Evolutionary conservation across 305 asterid species (phyloP).

Genomic region (Fraxinus latifolia): DNA sequence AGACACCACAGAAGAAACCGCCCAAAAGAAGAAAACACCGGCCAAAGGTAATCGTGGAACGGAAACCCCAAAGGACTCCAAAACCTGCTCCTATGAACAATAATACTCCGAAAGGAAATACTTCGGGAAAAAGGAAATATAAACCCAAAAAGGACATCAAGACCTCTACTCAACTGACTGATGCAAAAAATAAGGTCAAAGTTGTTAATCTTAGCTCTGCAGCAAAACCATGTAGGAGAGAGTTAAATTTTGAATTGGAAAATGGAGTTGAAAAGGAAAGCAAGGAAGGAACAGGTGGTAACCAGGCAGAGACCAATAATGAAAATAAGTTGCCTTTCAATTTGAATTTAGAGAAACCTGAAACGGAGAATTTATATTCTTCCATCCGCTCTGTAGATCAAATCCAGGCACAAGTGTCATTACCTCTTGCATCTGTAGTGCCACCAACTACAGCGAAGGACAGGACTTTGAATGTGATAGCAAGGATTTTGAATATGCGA

Average conservation of each 20-base stretch:
- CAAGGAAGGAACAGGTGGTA: constrained; percentile 26
- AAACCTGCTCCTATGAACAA: constrained; percentile 39
- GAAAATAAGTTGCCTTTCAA: constrained; percentile 34
- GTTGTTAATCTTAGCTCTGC: constrained; percentile 34
- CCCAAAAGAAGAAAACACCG: constrained; percentile 77
- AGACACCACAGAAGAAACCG: constrained; percentile 63
- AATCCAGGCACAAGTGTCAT: constrained; percentile 30
- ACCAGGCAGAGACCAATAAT: constrained; percentile 34
- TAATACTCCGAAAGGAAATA: constrained; percentile 35
- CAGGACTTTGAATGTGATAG: constrained; percentile 53
- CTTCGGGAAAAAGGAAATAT: constrained; percentile 57
- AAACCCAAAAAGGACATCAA: constrained; percentile 40
- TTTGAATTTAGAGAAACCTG: constrained; percentile 41
- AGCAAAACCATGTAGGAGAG: constrained; percentile 53
- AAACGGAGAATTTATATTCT: constrained; percentile 17
- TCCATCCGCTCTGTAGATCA: constrained; percentile 22
- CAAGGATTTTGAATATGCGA: constrained; percentile 45
- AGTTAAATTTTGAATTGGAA: constrained; percentile 52
- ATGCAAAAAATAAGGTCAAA: constrained; percentile 30
- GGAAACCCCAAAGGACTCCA: constrained; percentile 59
- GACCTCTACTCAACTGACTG: constrained; percentile 37
- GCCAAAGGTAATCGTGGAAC: constrained; percentile 81
- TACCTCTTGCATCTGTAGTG: constrained; percentile 28
- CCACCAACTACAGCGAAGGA: constrained; percentile 33
- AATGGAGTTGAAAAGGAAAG: constrained; percentile 32